Percentiles rank a stretch among this genome's conserved stretches.
Evolutionary conservation across 805 yeast genomes (phyloP).

Genomic region (Candida hispaniensis): DNA sequence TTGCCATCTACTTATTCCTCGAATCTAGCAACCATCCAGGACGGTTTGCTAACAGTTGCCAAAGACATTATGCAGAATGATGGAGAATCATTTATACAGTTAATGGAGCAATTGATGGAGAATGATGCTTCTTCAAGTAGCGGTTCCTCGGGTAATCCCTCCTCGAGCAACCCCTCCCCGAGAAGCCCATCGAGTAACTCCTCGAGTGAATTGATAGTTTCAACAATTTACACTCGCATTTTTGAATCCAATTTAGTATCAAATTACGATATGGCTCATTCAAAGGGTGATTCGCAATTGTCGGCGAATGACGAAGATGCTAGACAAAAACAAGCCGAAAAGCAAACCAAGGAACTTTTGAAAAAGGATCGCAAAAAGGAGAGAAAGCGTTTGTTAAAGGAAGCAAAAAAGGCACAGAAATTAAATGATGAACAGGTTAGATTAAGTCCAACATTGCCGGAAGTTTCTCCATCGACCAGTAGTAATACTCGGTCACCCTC

Average conservation of each 20-base stretch:
- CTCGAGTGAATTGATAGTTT: slow-evolving; percentile 71
- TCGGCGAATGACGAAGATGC: slow-evolving; percentile 65
- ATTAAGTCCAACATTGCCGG: too few relatives aligned
- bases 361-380: slow-evolving; percentile 28
- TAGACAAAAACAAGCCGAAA: slow-evolving; percentile 29
- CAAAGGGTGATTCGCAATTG: too few relatives aligned
- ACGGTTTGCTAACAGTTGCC: slow-evolving; percentile 51
- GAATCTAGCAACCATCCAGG: slow-evolving; percentile 28
- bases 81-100: slow-evolving; percentile 62
- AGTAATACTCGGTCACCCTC: too few relatives aligned
- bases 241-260: slow-evolving; percentile 60
- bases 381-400: neutral
- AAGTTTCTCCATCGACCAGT: too few relatives aligned
- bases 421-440: too few relatives aligned
- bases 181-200: slow-evolving; percentile 52
- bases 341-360: slow-evolving; percentile 24
- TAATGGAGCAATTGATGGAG: slow-evolving; percentile 66
- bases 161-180: slow-evolving; percentile 20
- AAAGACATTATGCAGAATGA: slow-evolving; percentile 69
- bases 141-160: slow-evolving; percentile 34
- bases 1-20: slow-evolving; percentile 26
- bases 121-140: slow-evolving; percentile 32
- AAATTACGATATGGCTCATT: slow-evolving; percentile 69
- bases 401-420: slow-evolving; percentile 8
- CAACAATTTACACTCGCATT: slow-evolving; percentile 66